Evolutionary conservation across 1,284 basidiomycete species (phyloP), one percentile per base, ranked within the genome.

Genomic region (Tilletia setariae): DNA sequence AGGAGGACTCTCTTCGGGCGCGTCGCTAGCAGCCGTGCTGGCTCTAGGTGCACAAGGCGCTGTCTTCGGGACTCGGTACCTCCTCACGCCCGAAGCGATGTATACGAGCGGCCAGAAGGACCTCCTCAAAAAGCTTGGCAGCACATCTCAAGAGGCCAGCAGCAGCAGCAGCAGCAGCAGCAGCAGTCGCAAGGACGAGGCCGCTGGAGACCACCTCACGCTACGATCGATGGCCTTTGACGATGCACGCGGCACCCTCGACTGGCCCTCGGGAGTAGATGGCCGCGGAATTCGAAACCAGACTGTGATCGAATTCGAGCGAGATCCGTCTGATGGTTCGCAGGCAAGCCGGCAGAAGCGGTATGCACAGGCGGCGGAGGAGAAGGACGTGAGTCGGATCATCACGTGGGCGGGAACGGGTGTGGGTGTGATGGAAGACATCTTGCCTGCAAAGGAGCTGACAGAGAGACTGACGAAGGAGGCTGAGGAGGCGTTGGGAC

Each of bases 371-470:
- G 80, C 79, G 0, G 71, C 70, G 2, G 72, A 68, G 43, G 61
- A 71, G 51, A 69, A 71, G 21, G 79, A 81, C 42, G 66, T 69
- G 1, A 68, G 72, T 19, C 68, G 79, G 11, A 69, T 80, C 46
- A 73, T 81, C 30, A 79, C 74, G 43, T 82, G 80, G 80, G 59
- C 79, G 1, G 80, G 80, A 3, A 78, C 77, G 16, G 79, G 79
- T 1, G 72, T 82, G 2, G 80, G 79, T 0, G 66, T 68, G 15
- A 74, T 80, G 42, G 53, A 71, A n/a, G 65, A 70, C 0, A 74
- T 81, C 30, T 32, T 67, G 35, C 72, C 74, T 1, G 78, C 78
- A 11, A 53, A 25, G 1, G 66, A 79, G 53, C 67, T 79, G 15
- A 75, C 77, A 9, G 16, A 15, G 23, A 44, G 44, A 3, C 44